phyloP scores from a whole-genome alignment of 2,329 filamentous ascomycete genomes.

The Thelonectria blattea region DNA sequence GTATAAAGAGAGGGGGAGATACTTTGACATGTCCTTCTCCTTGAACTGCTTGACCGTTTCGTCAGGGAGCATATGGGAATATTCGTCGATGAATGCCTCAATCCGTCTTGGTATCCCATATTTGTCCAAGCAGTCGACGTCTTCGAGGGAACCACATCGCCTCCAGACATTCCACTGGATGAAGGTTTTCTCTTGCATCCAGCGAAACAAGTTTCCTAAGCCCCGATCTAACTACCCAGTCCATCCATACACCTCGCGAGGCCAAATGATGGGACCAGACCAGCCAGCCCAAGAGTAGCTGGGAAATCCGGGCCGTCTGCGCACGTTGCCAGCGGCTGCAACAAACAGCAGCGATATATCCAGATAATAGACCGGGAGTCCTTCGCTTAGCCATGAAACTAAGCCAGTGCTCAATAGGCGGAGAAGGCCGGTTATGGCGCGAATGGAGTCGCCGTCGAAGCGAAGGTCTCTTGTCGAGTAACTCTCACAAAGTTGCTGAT shows the following conservation, averaged over 20 bases:
- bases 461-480: conserved; percentile 17
- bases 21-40: not conserved
- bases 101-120: not conserved
- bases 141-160: not conserved
- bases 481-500: conserved; percentile 18
- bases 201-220: conserved; percentile 5
- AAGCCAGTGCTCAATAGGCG: conserved; percentile 6
- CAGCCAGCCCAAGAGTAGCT: conserved; percentile 30
- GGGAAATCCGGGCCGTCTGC: conserved; percentile 17
- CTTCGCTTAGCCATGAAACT: not conserved
- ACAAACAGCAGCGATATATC: conserved; percentile 7
- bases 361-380: conserved; percentile 3
- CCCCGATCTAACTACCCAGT: not conserved
- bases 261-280: conserved; percentile 13
- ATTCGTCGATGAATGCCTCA: not conserved
- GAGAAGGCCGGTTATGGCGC: conserved; percentile 16
- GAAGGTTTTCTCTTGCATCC: conserved; percentile 9
- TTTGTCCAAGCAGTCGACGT: not conserved
- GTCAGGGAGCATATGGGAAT: not conserved
- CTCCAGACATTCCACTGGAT: conserved; percentile 12
- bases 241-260: conserved; percentile 4
- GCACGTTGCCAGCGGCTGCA: not conserved
- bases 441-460: conserved; percentile 17
- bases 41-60: not conserved
- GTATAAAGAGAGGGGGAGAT: not conserved